Percentiles rank a stretch among this genome's conserved stretches.
phyloP scores from a whole-genome alignment of 1,284 basidiomycete genomes.

The Vanrija pseudolonga region DNA sequence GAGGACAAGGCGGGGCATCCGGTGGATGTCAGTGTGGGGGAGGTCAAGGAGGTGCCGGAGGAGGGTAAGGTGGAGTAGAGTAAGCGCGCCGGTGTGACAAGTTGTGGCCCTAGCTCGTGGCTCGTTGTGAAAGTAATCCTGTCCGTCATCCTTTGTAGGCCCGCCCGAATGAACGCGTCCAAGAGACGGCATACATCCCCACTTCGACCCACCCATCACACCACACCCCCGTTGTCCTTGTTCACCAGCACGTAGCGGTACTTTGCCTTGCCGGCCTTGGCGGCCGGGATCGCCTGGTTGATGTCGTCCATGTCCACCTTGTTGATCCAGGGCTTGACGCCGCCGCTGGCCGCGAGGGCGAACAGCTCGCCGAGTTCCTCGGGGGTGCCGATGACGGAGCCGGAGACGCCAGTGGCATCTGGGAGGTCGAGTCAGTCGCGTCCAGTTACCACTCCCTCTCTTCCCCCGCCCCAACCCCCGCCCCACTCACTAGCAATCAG shows the following conservation, averaged over 20 bases:
- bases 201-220: constrained; percentile 9
- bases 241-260: constrained; percentile 51
- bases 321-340: constrained; percentile 32
- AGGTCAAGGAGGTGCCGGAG: no score
- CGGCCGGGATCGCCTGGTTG: constrained; percentile 48
- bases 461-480: background rate
- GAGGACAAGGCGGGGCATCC: no score
- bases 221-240: constrained; percentile 29
- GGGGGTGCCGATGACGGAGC: constrained; percentile 44
- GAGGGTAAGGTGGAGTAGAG: no score
- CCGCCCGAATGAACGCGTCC: no score
- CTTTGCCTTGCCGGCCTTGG: constrained; percentile 46
- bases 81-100: no score
- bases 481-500: constrained; percentile 3
- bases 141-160: no score
- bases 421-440: no score
- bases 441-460: no score
- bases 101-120: no score
- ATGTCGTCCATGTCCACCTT: constrained; percentile 47
- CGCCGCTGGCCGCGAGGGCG: constrained; percentile 30
- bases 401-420: constrained; percentile 18
- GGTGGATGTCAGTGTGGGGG: no score
- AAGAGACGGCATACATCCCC: no score
- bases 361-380: constrained; percentile 46
- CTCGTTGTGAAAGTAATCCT: no score